Conservation (phyloP, 2,329 filamentous ascomycete genomes). For the Pseudogymnoascus sp. region DNA sequence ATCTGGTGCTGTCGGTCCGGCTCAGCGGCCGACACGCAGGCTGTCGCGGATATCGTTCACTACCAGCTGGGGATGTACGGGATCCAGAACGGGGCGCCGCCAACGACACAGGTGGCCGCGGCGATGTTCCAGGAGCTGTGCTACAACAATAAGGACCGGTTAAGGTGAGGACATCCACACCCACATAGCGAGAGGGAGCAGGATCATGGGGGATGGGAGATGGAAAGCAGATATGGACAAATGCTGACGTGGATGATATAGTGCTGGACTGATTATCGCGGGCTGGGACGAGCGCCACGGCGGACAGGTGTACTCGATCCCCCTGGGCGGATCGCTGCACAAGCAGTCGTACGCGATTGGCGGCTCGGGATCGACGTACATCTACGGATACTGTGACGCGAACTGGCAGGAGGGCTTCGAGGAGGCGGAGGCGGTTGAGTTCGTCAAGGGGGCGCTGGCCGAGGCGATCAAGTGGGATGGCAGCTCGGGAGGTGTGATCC, state of each 20-base stretch:
- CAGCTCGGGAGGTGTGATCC: conserved; percentile 94
- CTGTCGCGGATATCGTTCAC: conserved; percentile 94
- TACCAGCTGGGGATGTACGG: conserved; percentile 92
- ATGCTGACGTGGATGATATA: conserved; percentile 32
- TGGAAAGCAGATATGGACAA: not conserved
- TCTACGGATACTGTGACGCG: conserved; percentile 96
- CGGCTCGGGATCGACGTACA: conserved; percentile 96
- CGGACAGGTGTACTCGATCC: conserved; percentile 96
- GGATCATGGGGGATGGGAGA: not conserved
- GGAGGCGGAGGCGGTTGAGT: conserved; percentile 79
- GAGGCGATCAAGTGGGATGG: conserved; percentile 99
- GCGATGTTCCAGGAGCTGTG: conserved; percentile 97
- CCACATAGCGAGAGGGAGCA: not conserved
- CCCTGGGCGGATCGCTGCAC: conserved; percentile 91
- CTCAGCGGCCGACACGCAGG: conserved; percentile 94
- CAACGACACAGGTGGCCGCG: conserved; percentile 90
- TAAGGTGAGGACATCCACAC: conserved; percentile 58
- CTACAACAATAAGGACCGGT: conserved; percentile 90
- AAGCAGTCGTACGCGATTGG: conserved; percentile 95
- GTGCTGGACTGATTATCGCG: conserved; percentile 96
- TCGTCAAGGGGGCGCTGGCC: conserved; percentile 82
- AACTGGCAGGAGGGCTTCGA: conserved; percentile 96
- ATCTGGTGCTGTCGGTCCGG: conserved; percentile 99
- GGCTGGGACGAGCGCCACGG: conserved; percentile 93
- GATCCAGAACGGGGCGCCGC: conserved; percentile 79